Evolutionary conservation across 192 early-diverging fungal genomes (phyloP).

Genomic region (Chytriomyces sp.): DNA sequence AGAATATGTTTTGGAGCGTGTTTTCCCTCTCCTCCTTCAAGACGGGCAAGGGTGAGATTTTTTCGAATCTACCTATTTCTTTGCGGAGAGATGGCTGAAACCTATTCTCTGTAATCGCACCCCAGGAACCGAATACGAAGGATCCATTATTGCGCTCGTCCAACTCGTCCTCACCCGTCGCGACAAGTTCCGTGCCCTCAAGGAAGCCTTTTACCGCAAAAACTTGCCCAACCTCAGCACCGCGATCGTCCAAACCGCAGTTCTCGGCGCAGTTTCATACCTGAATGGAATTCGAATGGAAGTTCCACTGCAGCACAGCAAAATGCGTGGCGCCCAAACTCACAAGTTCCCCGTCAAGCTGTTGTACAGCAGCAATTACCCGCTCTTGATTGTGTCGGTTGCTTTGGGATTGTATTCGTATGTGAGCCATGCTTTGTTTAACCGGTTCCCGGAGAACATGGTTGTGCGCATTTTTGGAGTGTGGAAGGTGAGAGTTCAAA

Average conservation of each 20-base stretch:
- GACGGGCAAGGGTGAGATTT: slow-evolving; percentile 75
- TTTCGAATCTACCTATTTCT: slow-evolving; percentile 17
- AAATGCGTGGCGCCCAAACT: slow-evolving; percentile 79
- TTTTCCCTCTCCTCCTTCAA: slow-evolving; percentile 88
- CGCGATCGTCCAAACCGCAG: slow-evolving; percentile 76
- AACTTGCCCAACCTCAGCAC: slow-evolving; percentile 57
- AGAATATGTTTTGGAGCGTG: slow-evolving; percentile 93
- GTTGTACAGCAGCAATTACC: slow-evolving; percentile 95
- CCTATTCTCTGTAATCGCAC: slow-evolving; percentile 5
- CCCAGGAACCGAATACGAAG: slow-evolving; percentile 83
- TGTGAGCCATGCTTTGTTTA: slow-evolving; percentile 92
- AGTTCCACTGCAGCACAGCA: slow-evolving; percentile 85
- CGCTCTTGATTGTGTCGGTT: slow-evolving; percentile 91
- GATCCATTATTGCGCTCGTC: slow-evolving; percentile 86
- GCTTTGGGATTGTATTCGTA: slow-evolving; percentile 87
- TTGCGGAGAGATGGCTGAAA: not conserved
- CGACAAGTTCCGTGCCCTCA: slow-evolving; percentile 88
- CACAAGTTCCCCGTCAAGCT: slow-evolving; percentile 94
- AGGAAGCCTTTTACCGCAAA: slow-evolving; percentile 88
- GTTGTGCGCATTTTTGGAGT: slow-evolving; percentile 86
- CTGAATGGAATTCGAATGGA: slow-evolving; percentile 94
- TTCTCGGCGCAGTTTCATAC: slow-evolving; percentile 56
- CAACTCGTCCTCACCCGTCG: slow-evolving; percentile 83
- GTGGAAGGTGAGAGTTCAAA: slow-evolving; percentile 62
- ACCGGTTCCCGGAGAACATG: slow-evolving; percentile 87